Base-by-base conservation (phyloP, 2,329 filamentous ascomycete species). In the Mycocentrospora acerina region DNA sequence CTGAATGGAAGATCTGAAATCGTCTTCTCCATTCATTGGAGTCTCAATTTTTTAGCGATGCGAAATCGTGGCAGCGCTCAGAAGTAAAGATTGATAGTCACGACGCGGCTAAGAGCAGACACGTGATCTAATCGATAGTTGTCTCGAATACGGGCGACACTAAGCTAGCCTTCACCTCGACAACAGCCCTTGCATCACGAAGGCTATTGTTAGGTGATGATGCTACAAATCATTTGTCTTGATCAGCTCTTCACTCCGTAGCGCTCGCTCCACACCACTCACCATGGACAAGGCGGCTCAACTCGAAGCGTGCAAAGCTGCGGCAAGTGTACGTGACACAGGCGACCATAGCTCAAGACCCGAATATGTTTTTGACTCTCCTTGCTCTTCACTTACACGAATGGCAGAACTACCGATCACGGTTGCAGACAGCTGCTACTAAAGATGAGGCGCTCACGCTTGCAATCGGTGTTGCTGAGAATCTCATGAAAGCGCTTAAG, bases 381-480 rank as follows among this genome's bases (percentile, higher is more conserved):
- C 19, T 22, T 22, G 9, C 19, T 22, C 19, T 22, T 9, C 29
- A 54, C 57, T 58, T 49, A 60, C 51, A 37, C 36, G 24, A 19
- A 29, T 27, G 29, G 24, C 43, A 62, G 53, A 51, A 50, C 7
- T 57, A 54, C 27, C 51, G 53, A 64, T 69, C 67, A 42, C 69
- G 69, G 55, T 69, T 84, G 54, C 66, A 72, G 43, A 61, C 65
- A 44, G 71, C 79, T 25, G 61, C 64, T 16, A 78, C 75, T 32
- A 77, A 79, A 50, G 70, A 78, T 51, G 81, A 83, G 53, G 89
- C 88, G 29, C 75, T 96, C 38, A 73, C 82, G 35, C 79, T 87
- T 63, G 84, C 88, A 33, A 88, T 95, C 59, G 73, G 77, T 48
- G 87, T 86, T 4, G 86, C 83, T 15, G 89, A 96, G 62, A 72